Evolutionary conservation across 352 stramenopile species (phyloP), one percentile per base, ranked within the genome.

Genomic region (Peronosclerospora sorghi): DNA sequence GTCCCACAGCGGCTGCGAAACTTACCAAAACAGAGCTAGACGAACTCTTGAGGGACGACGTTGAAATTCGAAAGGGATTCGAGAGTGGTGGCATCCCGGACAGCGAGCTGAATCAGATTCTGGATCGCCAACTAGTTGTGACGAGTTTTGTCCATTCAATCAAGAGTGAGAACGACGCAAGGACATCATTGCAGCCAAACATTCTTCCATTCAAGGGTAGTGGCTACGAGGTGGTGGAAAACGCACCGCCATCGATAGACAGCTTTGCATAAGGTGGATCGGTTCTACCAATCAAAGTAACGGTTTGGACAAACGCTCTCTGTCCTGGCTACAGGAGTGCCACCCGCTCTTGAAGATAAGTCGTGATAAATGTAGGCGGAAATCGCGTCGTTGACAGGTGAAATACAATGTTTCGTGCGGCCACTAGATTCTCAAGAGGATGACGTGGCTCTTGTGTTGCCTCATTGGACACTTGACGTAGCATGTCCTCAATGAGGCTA

Each of bases 211-310:
- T 56, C 29, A 86, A 75, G 13, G 68, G 74, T 37, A 68, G 76
- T 19, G 75, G 75, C 12, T 93, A 87, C 43, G 79, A 93, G 34
- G 76, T 92, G 28, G 79, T 87, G 0, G 77, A 87, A 24, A 80
- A 62, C 15, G 48, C 62, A 8, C 49, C 60, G 12, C 38, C 59
- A 9, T 55, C 68, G 32, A 92, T 92, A 73, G 79, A 92, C 35
- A 81, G 73, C 60, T 85, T 85, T 35, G 47, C 73, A 32, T 88
- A 24, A 47, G 26, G 38, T 41, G n/a, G n/a, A n/a, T n/a, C n/a
- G n/a, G n/a, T n/a, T n/a, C n/a, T n/a, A n/a, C n/a, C n/a, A n/a
- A n/a, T n/a, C n/a, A n/a, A n/a, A n/a, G n/a, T n/a, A n/a, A n/a
- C n/a, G n/a, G n/a, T n/a, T n/a, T n/a, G n/a, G n/a, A n/a, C n/a